Evolutionary conservation across 768 basidiomycete species (phyloP), one percentile per base, ranked within the genome.

Genomic region (Royoungia palumana): DNA sequence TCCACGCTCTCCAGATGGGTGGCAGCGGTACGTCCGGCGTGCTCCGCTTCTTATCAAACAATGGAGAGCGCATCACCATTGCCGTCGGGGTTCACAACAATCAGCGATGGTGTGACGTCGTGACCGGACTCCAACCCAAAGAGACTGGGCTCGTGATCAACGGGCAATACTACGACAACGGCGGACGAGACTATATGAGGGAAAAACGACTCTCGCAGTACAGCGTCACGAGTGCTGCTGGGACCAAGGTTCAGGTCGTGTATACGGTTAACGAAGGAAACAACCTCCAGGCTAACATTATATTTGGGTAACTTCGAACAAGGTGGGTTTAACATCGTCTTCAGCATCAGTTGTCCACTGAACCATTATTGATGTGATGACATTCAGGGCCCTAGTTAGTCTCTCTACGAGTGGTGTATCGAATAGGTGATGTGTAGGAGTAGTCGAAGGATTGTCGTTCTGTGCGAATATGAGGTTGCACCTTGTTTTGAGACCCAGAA

Each of bases 11-110:
- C 51, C 63, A 34, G 41, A 72, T 72, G 64, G 60, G 55, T 28
- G 66, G 63, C 6, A 75, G 72, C 49, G 73, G 71, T 35, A 74
- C 70, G 0, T 73, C 70, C 13, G 70, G 74, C 10, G 58, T 60
- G 5, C 17, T 74, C 20, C 68, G 69, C 50, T 64, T 72, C 55
- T 27, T 36, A 20, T 47, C 56, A n/a, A 58, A 61, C 35, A 55
- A 44, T 4, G 62, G 60, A 47, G 70, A 73, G 44, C 47, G 39
- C 11, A 66, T 71, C 63, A 42, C 71, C 22, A 53, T 70, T 51
- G 61, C 62, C 13, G 34, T 74, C 20, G 74, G 75, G 1, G 62
- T 74, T 21, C 68, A 75, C 62, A 70, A 70, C 61, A 64, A 67
- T 25, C 8, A 62, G 54, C 57, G 62, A 6, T 74, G 73, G 72